A percentile compares a stretch with the other conserved stretches of the same genome.
phyloP scores from a whole-genome alignment of 257 asterid genomes.

The Parsonsia alboflavescens region DNA sequence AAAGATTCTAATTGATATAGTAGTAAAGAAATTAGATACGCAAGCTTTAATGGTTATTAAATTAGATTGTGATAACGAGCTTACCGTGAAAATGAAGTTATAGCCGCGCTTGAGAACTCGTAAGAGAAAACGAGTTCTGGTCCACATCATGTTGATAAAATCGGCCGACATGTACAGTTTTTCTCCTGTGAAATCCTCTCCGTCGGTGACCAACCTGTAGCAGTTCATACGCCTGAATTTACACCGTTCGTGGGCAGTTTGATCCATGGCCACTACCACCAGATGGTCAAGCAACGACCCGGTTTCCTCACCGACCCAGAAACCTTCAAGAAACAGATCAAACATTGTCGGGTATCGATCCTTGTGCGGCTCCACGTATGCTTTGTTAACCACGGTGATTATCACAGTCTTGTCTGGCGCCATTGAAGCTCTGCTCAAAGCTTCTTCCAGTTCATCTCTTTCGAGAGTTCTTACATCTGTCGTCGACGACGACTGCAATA shows the following conservation, averaged over 20 bases:
- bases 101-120: slow-evolving; percentile 57
- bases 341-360: slow-evolving; percentile 53
- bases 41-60: too few relatives aligned
- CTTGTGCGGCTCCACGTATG: slow-evolving; percentile 50
- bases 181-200: slow-evolving; percentile 41
- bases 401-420: slow-evolving; percentile 47
- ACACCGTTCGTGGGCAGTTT: slow-evolving; percentile 53
- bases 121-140: slow-evolving; percentile 49
- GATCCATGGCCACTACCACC: slow-evolving; percentile 63
- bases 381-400: slow-evolving; percentile 52
- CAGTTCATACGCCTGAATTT: slow-evolving; percentile 54
- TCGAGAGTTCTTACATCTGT: too few relatives aligned
- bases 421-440: slow-evolving; percentile 48
- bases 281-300: slow-evolving; percentile 38
- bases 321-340: slow-evolving; percentile 71
- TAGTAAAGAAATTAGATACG: too few relatives aligned
- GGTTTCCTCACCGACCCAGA: slow-evolving; percentile 68
- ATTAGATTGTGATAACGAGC: too few relatives aligned
- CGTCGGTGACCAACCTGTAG: slow-evolving; percentile 37
- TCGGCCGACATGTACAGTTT: slow-evolving; percentile 53
- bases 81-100: slow-evolving; percentile 73
- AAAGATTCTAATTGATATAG: too few relatives aligned
- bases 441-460: slow-evolving; percentile 37
- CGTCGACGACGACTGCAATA: background rate
- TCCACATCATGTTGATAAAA: slow-evolving; percentile 90